Conservation (phyloP, 164 flowering plant genomes). For the Magnolia officinalis region DNA sequence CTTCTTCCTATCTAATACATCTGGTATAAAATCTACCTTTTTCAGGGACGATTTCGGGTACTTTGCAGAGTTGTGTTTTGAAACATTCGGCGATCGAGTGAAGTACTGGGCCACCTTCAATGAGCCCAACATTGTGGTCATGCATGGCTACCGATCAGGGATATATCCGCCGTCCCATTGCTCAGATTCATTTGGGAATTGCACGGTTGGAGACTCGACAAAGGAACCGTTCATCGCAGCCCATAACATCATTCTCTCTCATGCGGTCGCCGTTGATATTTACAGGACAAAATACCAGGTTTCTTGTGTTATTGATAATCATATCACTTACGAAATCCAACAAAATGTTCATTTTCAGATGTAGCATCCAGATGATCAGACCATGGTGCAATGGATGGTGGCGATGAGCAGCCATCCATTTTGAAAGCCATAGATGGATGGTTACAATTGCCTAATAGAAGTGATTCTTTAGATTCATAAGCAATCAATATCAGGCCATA, state of each 20-base stretch:
- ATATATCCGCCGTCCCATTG: constrained; percentile 13
- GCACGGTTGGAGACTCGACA: constrained; percentile 4
- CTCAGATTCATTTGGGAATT: constrained; percentile 9
- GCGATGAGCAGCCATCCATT: background rate
- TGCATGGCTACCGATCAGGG: constrained; percentile 2
- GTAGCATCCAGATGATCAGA: background rate
- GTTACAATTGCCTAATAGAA: no score
- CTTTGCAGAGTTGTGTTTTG: constrained; percentile 14
- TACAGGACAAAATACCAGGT: constrained; percentile 14
- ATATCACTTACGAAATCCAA: background rate
- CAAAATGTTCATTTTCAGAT: background rate
- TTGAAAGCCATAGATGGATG: background rate
- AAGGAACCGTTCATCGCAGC: constrained; percentile 13
- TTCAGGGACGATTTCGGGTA: constrained; percentile 12
- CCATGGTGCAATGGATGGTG: no score
- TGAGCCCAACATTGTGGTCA: constrained; percentile 12
- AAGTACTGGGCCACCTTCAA: constrained; percentile 18
- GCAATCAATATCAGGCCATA: no score
- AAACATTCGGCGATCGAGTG: constrained; percentile 11
- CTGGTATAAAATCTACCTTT: background rate
- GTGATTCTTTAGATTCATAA: no score
- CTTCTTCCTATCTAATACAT: background rate
- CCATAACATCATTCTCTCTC: constrained; percentile 14
- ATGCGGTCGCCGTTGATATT: constrained; percentile 11
- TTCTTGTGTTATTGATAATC: background rate